Evolutionary conservation across 352 stramenopile species (phyloP), one percentile per base, ranked within the genome.

Genomic region (Blastocystis hominis): DNA sequence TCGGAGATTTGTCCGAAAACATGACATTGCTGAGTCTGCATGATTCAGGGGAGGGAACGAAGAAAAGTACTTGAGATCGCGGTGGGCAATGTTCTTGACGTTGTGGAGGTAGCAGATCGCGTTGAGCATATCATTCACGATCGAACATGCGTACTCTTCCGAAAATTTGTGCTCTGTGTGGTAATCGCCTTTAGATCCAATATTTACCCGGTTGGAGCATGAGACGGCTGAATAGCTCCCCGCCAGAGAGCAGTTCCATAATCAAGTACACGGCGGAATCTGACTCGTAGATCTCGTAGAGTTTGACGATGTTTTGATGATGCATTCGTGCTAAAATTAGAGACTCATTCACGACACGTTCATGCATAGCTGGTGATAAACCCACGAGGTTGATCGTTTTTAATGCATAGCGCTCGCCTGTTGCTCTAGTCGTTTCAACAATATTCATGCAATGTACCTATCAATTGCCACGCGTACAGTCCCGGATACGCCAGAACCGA

Each of bases 251-350:
- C 2, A 86, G 76, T 6, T 86, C 76, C 76, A 86, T 86, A 9
- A 86, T 54, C 1, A 86, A 70, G 46, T 86, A 86, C 17, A 86
- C 34, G 34, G 59, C 46, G 4, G 59, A 61, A 6, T 63, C n/a
- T 3, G 59, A 76, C 24, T 86, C 76, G 63, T 86, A 86, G 4
- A 76, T 75, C 30, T 86, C 76, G 53, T 86, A 86, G 36, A 86
- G 46, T 54, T 86, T 86, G 20, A 86, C 76, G 46, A 86, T 86
- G 44, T 86, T 86, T 40, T 72, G 54, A n/a, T 86, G 76, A 75
- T 86, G 59, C 13, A 86, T 38, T 24, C 63, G 76, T 3, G 59
- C 59, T 2, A 86, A 46, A 7, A 86, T 86, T 34, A 76, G 50
- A 2, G 63, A 76, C 47, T 86, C 76, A 4, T 38, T 86, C 24